Evolutionary conservation across 805 yeast genomes (phyloP).

Genomic region (Nakazawaea laoshanensis): DNA sequence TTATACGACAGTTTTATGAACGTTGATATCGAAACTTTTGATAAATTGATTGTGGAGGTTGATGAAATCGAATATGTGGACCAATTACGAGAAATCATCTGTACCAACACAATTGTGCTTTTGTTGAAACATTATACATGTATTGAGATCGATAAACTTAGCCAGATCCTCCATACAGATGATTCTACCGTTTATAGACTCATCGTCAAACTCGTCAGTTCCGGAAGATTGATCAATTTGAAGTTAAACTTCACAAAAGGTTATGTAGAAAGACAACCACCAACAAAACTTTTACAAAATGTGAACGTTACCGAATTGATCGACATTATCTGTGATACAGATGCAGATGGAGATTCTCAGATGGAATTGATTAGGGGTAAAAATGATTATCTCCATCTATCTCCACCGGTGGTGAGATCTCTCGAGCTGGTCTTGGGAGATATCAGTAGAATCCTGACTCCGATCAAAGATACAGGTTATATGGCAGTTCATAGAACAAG

Average conservation of each 20-base stretch:
- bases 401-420: neutral
- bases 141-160: slow-evolving; percentile 15
- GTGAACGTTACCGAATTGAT: no score
- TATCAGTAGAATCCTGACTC: neutral
- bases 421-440: slow-evolving; percentile 7
- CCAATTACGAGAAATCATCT: slow-evolving; percentile 12
- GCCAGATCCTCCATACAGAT: slow-evolving; percentile 14
- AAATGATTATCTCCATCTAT: slow-evolving; percentile 2
- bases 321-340: no score
- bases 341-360: slow-evolving; percentile 8
- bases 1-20: slow-evolving; percentile 19
- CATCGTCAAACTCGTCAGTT: slow-evolving; percentile 16
- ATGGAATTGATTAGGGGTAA: slow-evolving; percentile 4
- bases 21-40: slow-evolving; percentile 17
- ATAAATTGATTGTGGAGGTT: slow-evolving; percentile 10
- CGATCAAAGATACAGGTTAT: neutral
- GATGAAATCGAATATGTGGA: slow-evolving; percentile 8
- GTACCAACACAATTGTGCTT: slow-evolving; percentile 15
- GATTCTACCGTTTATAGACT: slow-evolving; percentile 14
- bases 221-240: slow-evolving; percentile 16
- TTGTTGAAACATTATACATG: slow-evolving; percentile 16
- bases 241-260: slow-evolving; percentile 22
- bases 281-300: no score
- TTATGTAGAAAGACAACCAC: no score
- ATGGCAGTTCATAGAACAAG: slow-evolving; percentile 1